Base-by-base conservation (phyloP, 2,329 filamentous ascomycete genomes). In the Ascochyta rabiei region DNA sequence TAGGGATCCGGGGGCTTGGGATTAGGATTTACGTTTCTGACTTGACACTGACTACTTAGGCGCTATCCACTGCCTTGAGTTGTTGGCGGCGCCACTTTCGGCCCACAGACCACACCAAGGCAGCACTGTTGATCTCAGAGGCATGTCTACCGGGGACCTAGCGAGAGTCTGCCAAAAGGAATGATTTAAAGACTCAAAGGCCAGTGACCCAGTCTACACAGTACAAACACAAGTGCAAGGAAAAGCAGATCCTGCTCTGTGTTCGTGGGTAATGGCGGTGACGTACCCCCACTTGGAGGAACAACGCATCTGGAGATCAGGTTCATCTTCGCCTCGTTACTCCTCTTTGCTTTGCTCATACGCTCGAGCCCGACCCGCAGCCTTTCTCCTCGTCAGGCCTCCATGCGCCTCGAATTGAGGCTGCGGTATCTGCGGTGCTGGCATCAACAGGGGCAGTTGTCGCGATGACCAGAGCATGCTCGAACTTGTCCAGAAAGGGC, bases 1-100 rank as follows among this genome's bases (percentile, higher is more conserved):
- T 67, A 72, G 64, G 70, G 69, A 70, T 73, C 68, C 68, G 67
- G 67, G 66, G 65, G 64, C 52, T 56, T 68, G 65, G 71, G 63
- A 64, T 69, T 60, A 66, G 60, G 63, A 67, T 63, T 63, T 62
- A 61, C 60, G 64, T 66, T 61, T 67, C 62, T 64, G 63, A 70
- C 66, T 68, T 55, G 52, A 46, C 51, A 55, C 46, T 40, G 46
- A 50, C 46, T 55, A 55, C 41, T 46, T 47, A 46, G 16, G 52
- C 52, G 64, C 68, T 67, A 64, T 61, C 64, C 63, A 61, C 67
- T 68, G 63, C 59, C 62, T 68, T 60, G 60, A 66, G 61, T 69
- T 66, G 68, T 62, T 70, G 69, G 69, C 68, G 69, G 67, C 64
- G 68, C 68, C 68, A 71, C 70, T 67, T 64, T 64, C 61, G 56